Evolutionary conservation across 75 land plant species (phyloP), one percentile per base, ranked within the genome.

Genomic region (Larix kaempferi): DNA sequence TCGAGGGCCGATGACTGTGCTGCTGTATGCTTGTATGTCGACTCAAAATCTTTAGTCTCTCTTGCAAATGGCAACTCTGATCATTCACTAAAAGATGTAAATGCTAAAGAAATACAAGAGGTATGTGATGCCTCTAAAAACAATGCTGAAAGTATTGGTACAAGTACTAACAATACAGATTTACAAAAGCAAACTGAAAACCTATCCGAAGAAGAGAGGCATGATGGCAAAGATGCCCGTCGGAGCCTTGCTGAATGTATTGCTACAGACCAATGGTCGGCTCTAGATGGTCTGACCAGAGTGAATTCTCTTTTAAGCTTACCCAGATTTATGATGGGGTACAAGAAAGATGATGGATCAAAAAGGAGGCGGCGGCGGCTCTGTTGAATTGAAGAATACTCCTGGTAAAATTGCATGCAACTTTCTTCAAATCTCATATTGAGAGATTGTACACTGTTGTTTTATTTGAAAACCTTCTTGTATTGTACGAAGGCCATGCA

Each of bases 261-360:
- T 69, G 77, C 74, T 25, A 80, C 72, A 15, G 84, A 81, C 12
- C 90, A 92, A 14, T 96, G 96, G 96, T 87, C 92, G 11, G 99
- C 99, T 2, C 84, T 94, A n/a, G 99, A 96, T 60, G 99, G 99
- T 10, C 86, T 93, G 49, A 81, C 94, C 0, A 87, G 99, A 26
- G 96, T 90, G 59, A 94, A 96, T 78, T 94, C 99, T 0, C 76
- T 96, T 21, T 35, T 94, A 74, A 87, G 84, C 17, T 79, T 96
- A 72, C 96, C 99, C 4, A 91, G 94, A 79, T 94, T 85, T 80
- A 81, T 83, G 16, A 83, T 8, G 83, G 78, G n/a, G 71, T 80
- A 82, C 55, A 57, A 74, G 21, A 83, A 69, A 15, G 15, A 67
- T 39, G 72, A 67, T 5, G 72, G 37, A 8, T 37, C 29, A 66